Evolutionary conservation across 2,329 filamentous ascomycete species (phyloP).

Genomic region (Trichoderma simmonsii): DNA sequence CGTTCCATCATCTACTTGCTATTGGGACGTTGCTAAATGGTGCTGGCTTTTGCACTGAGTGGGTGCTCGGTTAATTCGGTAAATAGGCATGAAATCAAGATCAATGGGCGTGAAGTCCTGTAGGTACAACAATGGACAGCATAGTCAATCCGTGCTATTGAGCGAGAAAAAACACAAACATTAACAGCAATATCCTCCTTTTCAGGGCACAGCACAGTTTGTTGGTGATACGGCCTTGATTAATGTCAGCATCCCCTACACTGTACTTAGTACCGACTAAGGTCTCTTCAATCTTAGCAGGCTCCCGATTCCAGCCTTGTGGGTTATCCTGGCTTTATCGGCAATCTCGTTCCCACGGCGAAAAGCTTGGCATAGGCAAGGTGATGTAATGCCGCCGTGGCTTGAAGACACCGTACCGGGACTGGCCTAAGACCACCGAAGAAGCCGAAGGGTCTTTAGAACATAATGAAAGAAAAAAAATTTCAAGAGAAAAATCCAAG

Average conservation of each 20-base stretch:
- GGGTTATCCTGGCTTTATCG: constrained; percentile 13
- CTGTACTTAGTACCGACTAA: not conserved
- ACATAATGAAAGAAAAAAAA: not conserved
- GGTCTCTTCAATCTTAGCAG: not conserved
- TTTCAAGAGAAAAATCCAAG: not conserved
- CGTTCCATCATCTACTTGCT: not conserved
- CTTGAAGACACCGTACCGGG: not conserved
- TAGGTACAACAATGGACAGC: not conserved
- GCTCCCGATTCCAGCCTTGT: constrained; percentile 7
- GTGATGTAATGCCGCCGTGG: constrained; percentile 18
- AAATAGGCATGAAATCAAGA: not conserved
- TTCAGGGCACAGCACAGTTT: not conserved
- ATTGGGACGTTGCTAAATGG: not conserved
- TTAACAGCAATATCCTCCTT: not conserved
- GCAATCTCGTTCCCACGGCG: constrained; percentile 1
- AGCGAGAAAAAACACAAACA: not conserved
- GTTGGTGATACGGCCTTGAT: not conserved
- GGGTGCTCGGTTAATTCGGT: not conserved
- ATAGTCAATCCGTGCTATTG: not conserved
- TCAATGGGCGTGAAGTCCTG: not conserved
- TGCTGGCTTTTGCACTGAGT: not conserved
- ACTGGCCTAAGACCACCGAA: not conserved
- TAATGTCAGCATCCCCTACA: not conserved
- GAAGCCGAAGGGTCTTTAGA: not conserved
- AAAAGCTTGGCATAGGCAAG: constrained; percentile 17